Percentiles rank a stretch among this genome's conserved stretches.
Conservation (phyloP, 2,329 filamentous ascomycete species). For the Arthroderma sp. region DNA sequence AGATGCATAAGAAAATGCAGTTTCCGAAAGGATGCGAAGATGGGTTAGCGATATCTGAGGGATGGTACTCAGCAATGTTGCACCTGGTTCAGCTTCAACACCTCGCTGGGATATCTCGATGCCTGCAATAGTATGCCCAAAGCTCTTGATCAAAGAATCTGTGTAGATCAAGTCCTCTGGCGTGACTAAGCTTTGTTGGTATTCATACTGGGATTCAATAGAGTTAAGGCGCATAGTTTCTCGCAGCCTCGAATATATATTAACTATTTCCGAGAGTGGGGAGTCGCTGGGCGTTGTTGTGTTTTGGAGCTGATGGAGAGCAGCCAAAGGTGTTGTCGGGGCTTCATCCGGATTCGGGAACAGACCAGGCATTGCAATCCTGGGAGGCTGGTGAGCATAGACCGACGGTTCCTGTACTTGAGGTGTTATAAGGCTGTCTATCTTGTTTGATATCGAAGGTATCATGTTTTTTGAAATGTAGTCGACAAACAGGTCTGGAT, state of each 20-base stretch:
- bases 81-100: slow-evolving; percentile 56
- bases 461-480: slow-evolving; percentile 41
- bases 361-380: slow-evolving; percentile 26
- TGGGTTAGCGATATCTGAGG: slow-evolving; percentile 75
- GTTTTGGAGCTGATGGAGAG: slow-evolving; percentile 16
- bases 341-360: slow-evolving; percentile 25
- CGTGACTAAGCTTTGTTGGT: slow-evolving; percentile 26
- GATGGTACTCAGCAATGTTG: slow-evolving; percentile 69
- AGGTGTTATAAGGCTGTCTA: slow-evolving; percentile 21
- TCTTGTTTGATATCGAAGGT: slow-evolving; percentile 33
- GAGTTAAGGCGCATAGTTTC: slow-evolving; percentile 41
- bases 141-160: slow-evolving; percentile 31
- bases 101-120: slow-evolving; percentile 89
- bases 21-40: slow-evolving; percentile 77
- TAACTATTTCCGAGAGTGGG: slow-evolving; percentile 36
- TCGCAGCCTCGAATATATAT: slow-evolving; percentile 43
- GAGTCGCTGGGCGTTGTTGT: slow-evolving; percentile 18
- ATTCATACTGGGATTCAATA: slow-evolving; percentile 34
- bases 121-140: slow-evolving; percentile 76
- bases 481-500: slow-evolving; percentile 37
- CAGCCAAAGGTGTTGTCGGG: slow-evolving; percentile 14
- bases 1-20: slow-evolving; percentile 69
- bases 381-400: slow-evolving; percentile 16
- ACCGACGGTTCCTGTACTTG: slow-evolving; percentile 17
- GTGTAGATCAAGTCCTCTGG: slow-evolving; percentile 38